phyloP scores from a whole-genome alignment of 1,284 basidiomycete species.

The Leccinum olivaceoglutinosum region DNA sequence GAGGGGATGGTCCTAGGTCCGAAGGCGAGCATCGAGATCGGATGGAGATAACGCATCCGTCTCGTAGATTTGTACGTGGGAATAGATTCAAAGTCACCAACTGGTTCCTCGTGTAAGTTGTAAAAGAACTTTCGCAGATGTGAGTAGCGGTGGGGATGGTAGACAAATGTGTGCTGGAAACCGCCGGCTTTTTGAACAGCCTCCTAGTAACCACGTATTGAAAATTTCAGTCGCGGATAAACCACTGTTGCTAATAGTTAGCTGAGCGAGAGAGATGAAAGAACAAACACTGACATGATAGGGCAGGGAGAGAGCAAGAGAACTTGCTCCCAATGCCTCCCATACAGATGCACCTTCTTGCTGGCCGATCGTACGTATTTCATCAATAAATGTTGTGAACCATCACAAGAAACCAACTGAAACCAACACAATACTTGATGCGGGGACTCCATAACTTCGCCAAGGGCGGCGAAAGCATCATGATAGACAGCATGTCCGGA shows the following conservation, averaged over 20 bases:
- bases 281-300: constrained; percentile 49
- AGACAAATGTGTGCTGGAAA: constrained; percentile 51
- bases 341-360: constrained; percentile 63
- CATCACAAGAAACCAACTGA: not conserved
- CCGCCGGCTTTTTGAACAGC: constrained; percentile 55
- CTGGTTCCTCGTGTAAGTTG: constrained; percentile 25
- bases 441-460: constrained; percentile 57
- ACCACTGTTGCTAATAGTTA: constrained; percentile 38
- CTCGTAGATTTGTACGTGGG: constrained; percentile 31
- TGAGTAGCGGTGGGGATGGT: constrained; percentile 64
- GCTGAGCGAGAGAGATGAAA: not conserved
- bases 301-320: constrained; percentile 61
- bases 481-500: constrained; percentile 61
- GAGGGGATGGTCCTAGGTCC: constrained; percentile 46
- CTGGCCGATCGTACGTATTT: constrained; percentile 69
- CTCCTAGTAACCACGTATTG: constrained; percentile 9
- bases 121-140: constrained; percentile 67
- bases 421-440: constrained; percentile 45
- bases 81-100: constrained; percentile 35
- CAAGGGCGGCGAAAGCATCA: constrained; percentile 62
- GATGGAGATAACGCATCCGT: constrained; percentile 53
- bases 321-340: constrained; percentile 47
- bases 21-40: constrained; percentile 49
- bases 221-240: constrained; percentile 50
- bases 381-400: constrained; percentile 38